phyloP scores from a whole-genome alignment of 202 grass and related monocot genomes.

The Zizania palustris region DNA sequence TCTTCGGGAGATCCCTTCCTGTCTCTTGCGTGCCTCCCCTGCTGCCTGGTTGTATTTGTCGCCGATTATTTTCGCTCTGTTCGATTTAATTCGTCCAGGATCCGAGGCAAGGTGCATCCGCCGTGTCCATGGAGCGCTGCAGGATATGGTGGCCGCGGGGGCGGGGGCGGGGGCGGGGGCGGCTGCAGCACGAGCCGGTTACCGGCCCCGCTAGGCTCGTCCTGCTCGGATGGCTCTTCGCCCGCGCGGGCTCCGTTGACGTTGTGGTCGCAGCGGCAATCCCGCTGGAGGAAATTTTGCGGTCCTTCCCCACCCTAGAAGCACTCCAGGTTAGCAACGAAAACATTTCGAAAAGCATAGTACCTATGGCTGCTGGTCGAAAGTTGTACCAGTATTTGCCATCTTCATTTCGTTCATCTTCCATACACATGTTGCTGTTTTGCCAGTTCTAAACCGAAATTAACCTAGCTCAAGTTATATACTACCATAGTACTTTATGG shows the following conservation, averaged over 20 bases:
- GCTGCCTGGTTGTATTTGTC: not conserved
- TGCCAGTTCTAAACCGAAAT: not conserved
- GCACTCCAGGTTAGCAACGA: conserved; percentile 57
- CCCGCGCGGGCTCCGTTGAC: conserved; percentile 46
- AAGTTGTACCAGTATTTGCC: not conserved
- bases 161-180: too few relatives aligned
- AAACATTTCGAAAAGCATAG: not conserved
- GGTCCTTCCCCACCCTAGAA: conserved; percentile 40
- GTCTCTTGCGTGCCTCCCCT: not conserved
- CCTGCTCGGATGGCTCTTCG: conserved; percentile 80
- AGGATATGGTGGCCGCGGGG: conserved; percentile 89
- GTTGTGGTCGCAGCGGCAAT: conserved; percentile 54
- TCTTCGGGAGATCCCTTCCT: not conserved
- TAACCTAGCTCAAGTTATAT: not conserved
- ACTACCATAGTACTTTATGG: not conserved
- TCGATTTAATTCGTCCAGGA: not conserved
- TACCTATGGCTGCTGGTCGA: not conserved
- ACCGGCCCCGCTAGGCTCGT: conserved; percentile 27
- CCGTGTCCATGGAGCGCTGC: conserved; percentile 41
- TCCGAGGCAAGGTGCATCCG: not conserved
- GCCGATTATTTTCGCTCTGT: not conserved
- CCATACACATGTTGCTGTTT: not conserved
- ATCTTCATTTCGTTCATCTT: conserved; percentile 12
- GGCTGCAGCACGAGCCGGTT: conserved; percentile 23
- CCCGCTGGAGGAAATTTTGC: conserved; percentile 46